These are phyloP conservation scores for Arthrobotrys sphaeroides DNA, from an alignment of 2,329 filamentous ascomycete genomes.

Conservation along the genomic window DNA sequence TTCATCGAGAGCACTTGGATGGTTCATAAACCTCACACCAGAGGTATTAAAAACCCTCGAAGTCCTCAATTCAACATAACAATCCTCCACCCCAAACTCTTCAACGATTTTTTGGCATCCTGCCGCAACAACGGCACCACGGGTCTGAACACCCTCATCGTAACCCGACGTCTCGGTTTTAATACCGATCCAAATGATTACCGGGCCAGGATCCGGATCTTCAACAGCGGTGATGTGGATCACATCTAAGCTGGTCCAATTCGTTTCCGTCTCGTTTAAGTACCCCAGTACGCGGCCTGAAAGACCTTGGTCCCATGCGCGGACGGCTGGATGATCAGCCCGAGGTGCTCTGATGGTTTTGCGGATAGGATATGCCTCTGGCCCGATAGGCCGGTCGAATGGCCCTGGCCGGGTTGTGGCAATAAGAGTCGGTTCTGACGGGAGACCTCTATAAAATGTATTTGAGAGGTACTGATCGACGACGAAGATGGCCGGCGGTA, in stretches of 20 bases:
- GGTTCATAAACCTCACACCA: no score
- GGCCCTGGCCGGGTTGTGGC: background rate
- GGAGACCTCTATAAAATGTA: background rate
- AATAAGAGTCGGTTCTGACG: background rate
- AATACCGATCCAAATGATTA: constrained; percentile 1
- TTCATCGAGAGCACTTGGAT: no score
- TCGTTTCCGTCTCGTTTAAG: background rate
- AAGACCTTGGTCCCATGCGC: background rate
- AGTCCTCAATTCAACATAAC: background rate
- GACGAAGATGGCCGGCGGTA: no score
- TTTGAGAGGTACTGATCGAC: no score
- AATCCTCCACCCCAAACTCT: background rate
- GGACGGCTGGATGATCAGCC: background rate
- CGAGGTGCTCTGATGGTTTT: background rate
- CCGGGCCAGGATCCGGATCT: background rate
- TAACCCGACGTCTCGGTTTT: no score
- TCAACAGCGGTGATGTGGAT: background rate
- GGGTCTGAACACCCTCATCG: background rate
- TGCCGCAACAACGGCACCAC: background rate
- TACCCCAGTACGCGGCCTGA: background rate
- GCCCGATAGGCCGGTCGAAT: background rate
- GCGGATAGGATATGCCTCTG: background rate
- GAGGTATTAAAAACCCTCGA: no score
- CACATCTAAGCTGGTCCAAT: constrained; percentile 5
- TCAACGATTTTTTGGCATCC: background rate